These are phyloP conservation scores for Hypoxylon sp. DNA, from an alignment of 2,329 filamentous ascomycete species.

Conservation along the genomic window DNA sequence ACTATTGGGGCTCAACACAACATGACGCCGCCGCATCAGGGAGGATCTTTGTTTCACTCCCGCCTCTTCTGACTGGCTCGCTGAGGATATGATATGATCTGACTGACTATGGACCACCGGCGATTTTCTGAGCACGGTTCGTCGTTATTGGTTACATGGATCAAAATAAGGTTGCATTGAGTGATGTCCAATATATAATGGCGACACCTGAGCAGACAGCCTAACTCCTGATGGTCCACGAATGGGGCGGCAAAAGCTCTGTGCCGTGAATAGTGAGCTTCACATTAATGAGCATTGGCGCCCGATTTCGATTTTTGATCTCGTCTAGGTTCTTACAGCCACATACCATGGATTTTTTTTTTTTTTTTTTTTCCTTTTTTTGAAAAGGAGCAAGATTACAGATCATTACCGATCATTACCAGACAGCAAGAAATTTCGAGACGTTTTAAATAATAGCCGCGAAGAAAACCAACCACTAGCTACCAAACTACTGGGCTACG, in stretches of 20 bases:
- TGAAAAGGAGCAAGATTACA: too few relatives aligned
- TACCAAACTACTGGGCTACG: constrained; percentile 10
- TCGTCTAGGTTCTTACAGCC: constrained; percentile 24
- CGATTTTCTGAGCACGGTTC: constrained; percentile 9
- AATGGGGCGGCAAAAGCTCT: too few relatives aligned
- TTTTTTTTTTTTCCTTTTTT: too few relatives aligned
- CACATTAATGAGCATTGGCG: constrained; percentile 14
- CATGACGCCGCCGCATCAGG: constrained; percentile 20
- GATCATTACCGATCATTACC: too few relatives aligned
- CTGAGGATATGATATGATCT: constrained; percentile 25
- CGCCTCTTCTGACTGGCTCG: constrained; percentile 18
- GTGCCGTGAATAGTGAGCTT: constrained; percentile 18
- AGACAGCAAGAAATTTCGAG: constrained; percentile 17
- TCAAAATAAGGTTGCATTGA: background rate
- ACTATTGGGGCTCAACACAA: constrained; percentile 20
- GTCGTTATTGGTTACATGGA: constrained; percentile 14
- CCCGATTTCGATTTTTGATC: constrained; percentile 15
- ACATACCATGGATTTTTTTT: constrained; percentile 12
- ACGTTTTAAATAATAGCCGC: constrained; percentile 26
- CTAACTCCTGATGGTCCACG: too few relatives aligned
- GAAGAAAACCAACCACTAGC: constrained; percentile 15
- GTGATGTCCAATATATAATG: too few relatives aligned
- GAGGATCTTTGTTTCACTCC: constrained; percentile 30
- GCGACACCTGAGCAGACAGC: too few relatives aligned
- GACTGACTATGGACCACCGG: constrained; percentile 3